A percentile compares a stretch with the other conserved stretches of the same genome.
Evolutionary conservation across 2,329 filamentous ascomycete species (phyloP).

Genomic region (Xylariaceae sp.): DNA sequence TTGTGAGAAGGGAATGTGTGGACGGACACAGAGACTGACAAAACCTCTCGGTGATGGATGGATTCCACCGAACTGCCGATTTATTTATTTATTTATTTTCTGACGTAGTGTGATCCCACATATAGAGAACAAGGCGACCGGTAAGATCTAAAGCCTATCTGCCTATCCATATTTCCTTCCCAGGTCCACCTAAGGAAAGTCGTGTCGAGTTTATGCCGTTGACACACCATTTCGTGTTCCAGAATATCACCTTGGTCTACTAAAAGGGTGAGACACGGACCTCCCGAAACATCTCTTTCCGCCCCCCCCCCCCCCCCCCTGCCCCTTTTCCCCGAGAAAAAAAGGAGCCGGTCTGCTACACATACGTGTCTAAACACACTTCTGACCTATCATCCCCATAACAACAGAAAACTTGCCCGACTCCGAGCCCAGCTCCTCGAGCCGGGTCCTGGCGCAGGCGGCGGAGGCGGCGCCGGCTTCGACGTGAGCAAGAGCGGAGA

Average conservation of each 20-base stretch:
- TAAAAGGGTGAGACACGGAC: slow-evolving; percentile 71
- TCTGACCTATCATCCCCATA: slow-evolving; percentile 7
- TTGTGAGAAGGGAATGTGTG: slow-evolving; percentile 4
- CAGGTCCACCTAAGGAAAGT: neutral
- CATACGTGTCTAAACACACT: too few relatives aligned
- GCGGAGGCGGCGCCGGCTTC: slow-evolving; percentile 77
- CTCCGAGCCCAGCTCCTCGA: slow-evolving; percentile 92
- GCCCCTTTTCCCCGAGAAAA: too few relatives aligned
- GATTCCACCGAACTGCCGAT: slow-evolving; percentile 1
- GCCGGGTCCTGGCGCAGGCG: slow-evolving; percentile 72
- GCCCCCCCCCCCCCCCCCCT: too few relatives aligned
- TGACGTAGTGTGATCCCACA: slow-evolving; percentile 29
- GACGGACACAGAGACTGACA: too few relatives aligned
- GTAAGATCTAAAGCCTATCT: slow-evolving; percentile 48
- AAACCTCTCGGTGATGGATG: slow-evolving; percentile 6
- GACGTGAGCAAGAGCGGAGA: slow-evolving; percentile 95
- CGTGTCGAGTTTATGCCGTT: slow-evolving; percentile 3
- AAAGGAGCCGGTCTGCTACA: too few relatives aligned
- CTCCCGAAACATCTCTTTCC: too few relatives aligned
- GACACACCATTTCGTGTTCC: slow-evolving; percentile 12
- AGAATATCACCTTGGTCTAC: slow-evolving; percentile 97
- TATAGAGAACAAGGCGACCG: slow-evolving; percentile 96
- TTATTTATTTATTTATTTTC: slow-evolving; percentile 8
- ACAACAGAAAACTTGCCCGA: slow-evolving; percentile 80
- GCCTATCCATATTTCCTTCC: too few relatives aligned